Evolutionary conservation across 1,139 yeast species (phyloP).

Genomic region (Hyphopichia khmerensis): DNA sequence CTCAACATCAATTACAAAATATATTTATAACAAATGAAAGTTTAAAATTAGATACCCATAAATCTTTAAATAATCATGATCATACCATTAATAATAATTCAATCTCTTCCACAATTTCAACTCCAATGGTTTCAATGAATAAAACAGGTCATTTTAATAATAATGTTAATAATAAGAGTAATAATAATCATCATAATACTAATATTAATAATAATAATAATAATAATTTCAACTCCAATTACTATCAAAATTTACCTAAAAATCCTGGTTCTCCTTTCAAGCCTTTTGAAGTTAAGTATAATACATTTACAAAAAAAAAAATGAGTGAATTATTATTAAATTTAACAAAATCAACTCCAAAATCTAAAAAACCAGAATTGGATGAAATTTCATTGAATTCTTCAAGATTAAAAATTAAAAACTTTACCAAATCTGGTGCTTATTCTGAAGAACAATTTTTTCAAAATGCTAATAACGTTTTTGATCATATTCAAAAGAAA

Average conservation of each 20-base stretch:
- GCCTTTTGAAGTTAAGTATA: constrained; percentile 42
- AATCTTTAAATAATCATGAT: constrained; percentile 2
- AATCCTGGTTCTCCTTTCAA: constrained; percentile 41
- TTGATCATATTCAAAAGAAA: constrained; percentile 38
- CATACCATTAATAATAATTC: constrained; percentile 18
- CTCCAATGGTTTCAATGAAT: constrained; percentile 27
- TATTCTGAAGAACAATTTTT: constrained; percentile 38
- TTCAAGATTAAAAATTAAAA: constrained; percentile 30
- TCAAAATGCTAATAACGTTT: constrained; percentile 40
- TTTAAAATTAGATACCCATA: constrained; percentile 7
- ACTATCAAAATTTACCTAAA: constrained; percentile 6
- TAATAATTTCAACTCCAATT: constrained; percentile 5
- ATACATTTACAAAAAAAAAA: constrained; percentile 42
- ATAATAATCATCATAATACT: constrained; percentile 21
- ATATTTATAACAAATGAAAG: constrained; percentile 23
- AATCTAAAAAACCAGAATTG: constrained; percentile 5
- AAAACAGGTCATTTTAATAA: constrained; percentile 6
- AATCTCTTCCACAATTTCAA: constrained; percentile 36
- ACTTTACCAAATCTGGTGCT: constrained; percentile 30
- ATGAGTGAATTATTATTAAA: constrained; percentile 32
- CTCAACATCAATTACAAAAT: constrained; percentile 32
- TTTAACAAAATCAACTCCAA: constrained; percentile 20
- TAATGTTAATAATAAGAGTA: constrained; percentile 8
- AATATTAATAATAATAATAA: constrained; percentile 17
- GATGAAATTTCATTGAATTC: neutral